Base-by-base conservation (phyloP, 2,329 filamentous ascomycete species). In the Aureobasidium sp. region DNA sequence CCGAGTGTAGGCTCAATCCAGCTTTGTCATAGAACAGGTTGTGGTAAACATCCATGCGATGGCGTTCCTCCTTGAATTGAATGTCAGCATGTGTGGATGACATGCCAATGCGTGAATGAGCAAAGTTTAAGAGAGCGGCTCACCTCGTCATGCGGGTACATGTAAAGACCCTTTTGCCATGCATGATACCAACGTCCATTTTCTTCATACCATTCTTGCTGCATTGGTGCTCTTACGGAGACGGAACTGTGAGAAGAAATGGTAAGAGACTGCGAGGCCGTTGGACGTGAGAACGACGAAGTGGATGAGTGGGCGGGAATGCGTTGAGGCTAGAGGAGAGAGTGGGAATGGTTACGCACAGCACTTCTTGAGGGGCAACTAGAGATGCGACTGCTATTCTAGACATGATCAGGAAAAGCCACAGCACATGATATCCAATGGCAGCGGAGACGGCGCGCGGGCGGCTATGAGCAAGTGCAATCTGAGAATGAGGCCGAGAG, bases 141-240 rank as follows among this genome's bases (percentile, higher is more conserved):
- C 52, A 66, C 65, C 41, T 66, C 65, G 51, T 66, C 65, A 56
- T 64, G 63, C 34, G 65, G 65, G 17, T 64, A 64, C 65, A 64
- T 63, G 61, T 66, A 66, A 56, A 64, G 56, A 29, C 65, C 65
- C 39, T 62, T 60, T 36, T 64, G 65, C 57, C 57, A 66, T 20
- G 36, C 44, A 50, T 66, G 65, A 56, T 66, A 66, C 37, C 51
- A 55, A 9, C 65, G 65, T 24, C 65, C 65, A 53, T 66, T 66
- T 36, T 66, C 65, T 51, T 64, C 65, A 48, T 64, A 66, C 60
- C 61, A 63, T 44, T 66, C 65, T 52, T 61, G 48, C 48, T 63
- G 63, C 56, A 59, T 55, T 50, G 62, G 62, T 51, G 62, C 55
- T 55, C 51, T 62, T n/a, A 62, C 50, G 15, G 60, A 56, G 32